A percentile compares a stretch with the other conserved stretches of the same genome.
Evolutionary conservation across 805 yeast species (phyloP).

Genomic region (Hanseniaspora clermontiae): DNA sequence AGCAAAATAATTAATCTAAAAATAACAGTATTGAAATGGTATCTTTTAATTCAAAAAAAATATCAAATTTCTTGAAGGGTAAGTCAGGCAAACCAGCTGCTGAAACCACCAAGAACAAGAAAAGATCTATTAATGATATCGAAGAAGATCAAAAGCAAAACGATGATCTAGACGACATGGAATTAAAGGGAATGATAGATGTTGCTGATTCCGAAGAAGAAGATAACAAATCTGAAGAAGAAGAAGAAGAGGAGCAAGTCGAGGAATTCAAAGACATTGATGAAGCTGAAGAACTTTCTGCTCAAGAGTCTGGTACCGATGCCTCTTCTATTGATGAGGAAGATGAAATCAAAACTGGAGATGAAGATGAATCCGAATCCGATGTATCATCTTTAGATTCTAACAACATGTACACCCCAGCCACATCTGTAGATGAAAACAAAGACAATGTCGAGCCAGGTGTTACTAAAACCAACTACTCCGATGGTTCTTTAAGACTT

Average conservation of each 20-base stretch:
- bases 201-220: slow-evolving; percentile 35
- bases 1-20: not conserved
- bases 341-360: slow-evolving; percentile 24
- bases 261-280: slow-evolving; percentile 4
- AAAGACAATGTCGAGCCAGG: slow-evolving; percentile 37
- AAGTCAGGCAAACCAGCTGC: not conserved
- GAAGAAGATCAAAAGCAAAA: slow-evolving; percentile 37
- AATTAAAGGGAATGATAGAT: slow-evolving; percentile 16
- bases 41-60: slow-evolving; percentile 9
- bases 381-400: slow-evolving; percentile 33
- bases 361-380: slow-evolving; percentile 28
- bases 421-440: slow-evolving; percentile 8
- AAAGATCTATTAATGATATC: slow-evolving; percentile 19
- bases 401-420: slow-evolving; percentile 30
- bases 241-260: slow-evolving; percentile 6
- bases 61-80: slow-evolving; percentile 6
- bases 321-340: slow-evolving; percentile 18
- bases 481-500: slow-evolving; percentile 72
- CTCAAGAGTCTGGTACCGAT: slow-evolving; percentile 21
- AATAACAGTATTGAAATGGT: not conserved
- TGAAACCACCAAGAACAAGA: not conserved
- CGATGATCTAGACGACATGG: slow-evolving; percentile 19
- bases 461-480: slow-evolving; percentile 37
- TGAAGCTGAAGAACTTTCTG: slow-evolving; percentile 8
- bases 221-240: slow-evolving; percentile 32